phyloP scores from a whole-genome alignment of 1,284 basidiomycete species.

The Rhodotorula sp. region DNA sequence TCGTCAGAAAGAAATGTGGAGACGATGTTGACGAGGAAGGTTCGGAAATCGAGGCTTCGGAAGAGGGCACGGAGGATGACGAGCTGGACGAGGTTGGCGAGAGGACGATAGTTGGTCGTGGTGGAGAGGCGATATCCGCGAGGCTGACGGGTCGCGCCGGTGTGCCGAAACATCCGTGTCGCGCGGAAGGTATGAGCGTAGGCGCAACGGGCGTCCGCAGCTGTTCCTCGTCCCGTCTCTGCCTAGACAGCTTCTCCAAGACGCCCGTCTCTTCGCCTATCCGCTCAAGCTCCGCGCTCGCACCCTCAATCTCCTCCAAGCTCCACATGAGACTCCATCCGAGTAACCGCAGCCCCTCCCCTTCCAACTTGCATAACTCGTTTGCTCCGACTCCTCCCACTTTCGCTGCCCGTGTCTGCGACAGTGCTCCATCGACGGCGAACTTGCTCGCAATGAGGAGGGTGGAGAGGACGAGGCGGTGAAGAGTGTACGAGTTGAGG shows the following conservation, averaged over 20 bases:
- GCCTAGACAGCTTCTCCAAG: not conserved
- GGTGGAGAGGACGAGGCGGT: slow-evolving; percentile 37
- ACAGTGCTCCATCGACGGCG: slow-evolving; percentile 29
- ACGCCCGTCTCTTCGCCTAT: not conserved
- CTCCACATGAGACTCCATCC: slow-evolving; percentile 31
- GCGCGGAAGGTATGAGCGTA: not conserved
- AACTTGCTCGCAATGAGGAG: slow-evolving; percentile 40
- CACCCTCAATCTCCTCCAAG: slow-evolving; percentile 23
- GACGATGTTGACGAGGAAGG: not conserved
- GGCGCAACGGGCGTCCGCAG: not conserved
- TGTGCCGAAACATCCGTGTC: not conserved
- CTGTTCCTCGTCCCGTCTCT: not conserved
- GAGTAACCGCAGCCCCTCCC: slow-evolving; percentile 29
- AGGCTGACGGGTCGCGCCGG: not conserved
- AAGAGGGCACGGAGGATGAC: not conserved
- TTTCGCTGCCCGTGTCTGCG: slow-evolving; percentile 32
- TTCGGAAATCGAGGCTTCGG: slow-evolving; percentile 3
- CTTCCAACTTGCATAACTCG: slow-evolving; percentile 39
- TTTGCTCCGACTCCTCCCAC: slow-evolving; percentile 36
- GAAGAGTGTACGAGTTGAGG: slow-evolving; percentile 41
- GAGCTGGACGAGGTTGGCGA: not conserved
- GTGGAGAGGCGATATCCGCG: not conserved
- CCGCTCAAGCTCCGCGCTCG: slow-evolving; percentile 5
- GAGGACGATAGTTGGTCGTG: not conserved
- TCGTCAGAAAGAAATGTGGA: not conserved